Evolutionary conservation across 1,139 yeast species (phyloP).

Genomic region (Yamadazyma mexicana): DNA sequence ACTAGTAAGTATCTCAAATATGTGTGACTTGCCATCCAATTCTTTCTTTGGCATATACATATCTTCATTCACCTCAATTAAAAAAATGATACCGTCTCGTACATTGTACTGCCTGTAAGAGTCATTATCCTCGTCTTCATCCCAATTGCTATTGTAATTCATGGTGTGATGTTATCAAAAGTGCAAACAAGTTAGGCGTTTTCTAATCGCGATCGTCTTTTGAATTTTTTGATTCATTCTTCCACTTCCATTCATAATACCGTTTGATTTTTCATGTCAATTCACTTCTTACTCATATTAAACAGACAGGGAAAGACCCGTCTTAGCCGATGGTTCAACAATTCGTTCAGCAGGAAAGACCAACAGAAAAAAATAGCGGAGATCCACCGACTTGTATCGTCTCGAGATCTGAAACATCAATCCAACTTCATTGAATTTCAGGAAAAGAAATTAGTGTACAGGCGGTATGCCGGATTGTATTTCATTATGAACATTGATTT

Average conservation of each 20-base stretch:
- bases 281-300: conserved; percentile 77
- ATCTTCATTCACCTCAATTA: conserved; percentile 58
- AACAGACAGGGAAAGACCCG: conserved; percentile 94
- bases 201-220: neutral
- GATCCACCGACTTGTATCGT: conserved; percentile 78
- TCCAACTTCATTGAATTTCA: conserved; percentile 79
- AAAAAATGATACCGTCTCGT: conserved; percentile 63
- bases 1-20: conserved; percentile 55
- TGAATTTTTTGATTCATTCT: neutral
- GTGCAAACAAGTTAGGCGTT: neutral
- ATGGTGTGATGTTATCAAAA: neutral
- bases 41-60: conserved; percentile 40
- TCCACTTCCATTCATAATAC: neutral
- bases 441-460: conserved; percentile 72
- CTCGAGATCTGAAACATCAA: conserved; percentile 83
- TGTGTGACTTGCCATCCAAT: conserved; percentile 37
- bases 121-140: conserved; percentile 17
- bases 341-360: conserved; percentile 39
- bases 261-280: conserved; percentile 48
- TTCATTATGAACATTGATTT: conserved; percentile 79
- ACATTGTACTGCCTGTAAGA: conserved; percentile 45
- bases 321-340: conserved; percentile 74
- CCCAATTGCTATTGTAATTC: conserved; percentile 1
- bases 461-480: conserved; percentile 90
- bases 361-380: conserved; percentile 60